These are phyloP conservation scores for Pelargonium fulgidum DNA, from an alignment of 441 rosid species.

Conservation along the genomic window DNA sequence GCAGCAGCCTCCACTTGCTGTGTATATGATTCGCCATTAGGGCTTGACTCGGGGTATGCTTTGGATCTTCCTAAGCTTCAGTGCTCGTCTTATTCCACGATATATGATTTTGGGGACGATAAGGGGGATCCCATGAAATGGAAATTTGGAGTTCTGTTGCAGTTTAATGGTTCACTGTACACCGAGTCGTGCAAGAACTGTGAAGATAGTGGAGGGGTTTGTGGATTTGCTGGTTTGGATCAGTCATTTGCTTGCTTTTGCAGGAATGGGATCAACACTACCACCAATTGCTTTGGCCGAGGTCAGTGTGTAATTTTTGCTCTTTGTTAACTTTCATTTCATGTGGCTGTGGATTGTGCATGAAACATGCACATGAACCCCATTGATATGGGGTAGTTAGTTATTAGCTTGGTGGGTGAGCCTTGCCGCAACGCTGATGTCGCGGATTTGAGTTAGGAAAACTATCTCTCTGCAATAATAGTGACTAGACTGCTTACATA, in stretches of 20 bases:
- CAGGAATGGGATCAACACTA: slow-evolving; percentile 43
- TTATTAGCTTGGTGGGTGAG: neutral
- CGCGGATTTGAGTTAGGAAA: no score
- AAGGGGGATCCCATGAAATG: slow-evolving; percentile 58
- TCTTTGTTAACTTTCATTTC: neutral
- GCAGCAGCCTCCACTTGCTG: slow-evolving; percentile 54
- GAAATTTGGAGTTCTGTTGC: slow-evolving; percentile 51
- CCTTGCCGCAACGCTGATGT: neutral
- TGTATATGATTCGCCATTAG: slow-evolving; percentile 48
- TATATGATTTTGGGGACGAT: slow-evolving; percentile 48
- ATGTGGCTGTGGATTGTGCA: no score
- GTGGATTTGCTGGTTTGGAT: slow-evolving; percentile 54
- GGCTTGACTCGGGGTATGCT: slow-evolving; percentile 37
- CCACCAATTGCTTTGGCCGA: slow-evolving; percentile 46
- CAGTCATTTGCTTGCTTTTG: slow-evolving; percentile 66
- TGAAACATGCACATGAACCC: no score
- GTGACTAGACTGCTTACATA: no score
- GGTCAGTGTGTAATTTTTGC: slow-evolving; percentile 30
- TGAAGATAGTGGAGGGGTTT: slow-evolving; percentile 59
- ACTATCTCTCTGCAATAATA: no score
- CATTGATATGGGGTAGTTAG: neutral
- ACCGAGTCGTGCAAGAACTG: slow-evolving; percentile 44
- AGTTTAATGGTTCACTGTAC: slow-evolving; percentile 40
- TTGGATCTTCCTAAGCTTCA: slow-evolving; percentile 63
- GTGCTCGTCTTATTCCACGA: slow-evolving; percentile 52